Base-by-base conservation (phyloP, 305 asterid species). In the Petunia hybrid region DNA sequence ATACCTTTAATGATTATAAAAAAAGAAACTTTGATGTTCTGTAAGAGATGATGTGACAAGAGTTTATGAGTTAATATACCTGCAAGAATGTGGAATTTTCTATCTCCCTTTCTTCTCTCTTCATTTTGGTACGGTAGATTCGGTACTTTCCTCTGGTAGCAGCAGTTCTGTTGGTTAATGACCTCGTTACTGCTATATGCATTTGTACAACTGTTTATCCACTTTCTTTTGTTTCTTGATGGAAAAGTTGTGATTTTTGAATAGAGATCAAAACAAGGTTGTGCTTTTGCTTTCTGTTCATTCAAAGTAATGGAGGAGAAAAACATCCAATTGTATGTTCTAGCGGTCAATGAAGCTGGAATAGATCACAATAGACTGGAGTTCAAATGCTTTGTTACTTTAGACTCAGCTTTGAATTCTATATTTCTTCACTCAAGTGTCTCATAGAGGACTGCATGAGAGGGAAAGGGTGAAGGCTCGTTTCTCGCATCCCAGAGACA, bases 211-310 rank as follows among this genome's bases (percentile, higher is more conserved):
- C 63, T 51, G 1, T 12, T 73, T 35, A 13, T 73, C 63, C 36
- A 73, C 36, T 36, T 51, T 51, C 14, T 73, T 51, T 13, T 7
- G 63, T 36, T 73, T 48, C 57, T 73, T 51, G 63, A 63, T 53
- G 63, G 14, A 73, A 51, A 3, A 53, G 36, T 22, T 73, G 14
- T 51, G 8, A 51, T 35, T 4, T 51, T 51, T 73, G 7, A 14
- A 38, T 51, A 51, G 43, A 73, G 78, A 73, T 73, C 36, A 51
- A 73, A 46, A 10, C 78, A 73, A 73, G 39, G 35, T 35, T 71
- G 45, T 73, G 36, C 36, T 51, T 51, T 51, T 35, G 6, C 78
- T 36, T 73, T 36, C 22, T 36, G 64, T 51, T 74, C 78, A 53
- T 36, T 36, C 4, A 53, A 74, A 14, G 4, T 74, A 53, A 51